Conservation (phyloP, 495 filamentous ascomycete species). For the Coniosporium apollinis region DNA sequence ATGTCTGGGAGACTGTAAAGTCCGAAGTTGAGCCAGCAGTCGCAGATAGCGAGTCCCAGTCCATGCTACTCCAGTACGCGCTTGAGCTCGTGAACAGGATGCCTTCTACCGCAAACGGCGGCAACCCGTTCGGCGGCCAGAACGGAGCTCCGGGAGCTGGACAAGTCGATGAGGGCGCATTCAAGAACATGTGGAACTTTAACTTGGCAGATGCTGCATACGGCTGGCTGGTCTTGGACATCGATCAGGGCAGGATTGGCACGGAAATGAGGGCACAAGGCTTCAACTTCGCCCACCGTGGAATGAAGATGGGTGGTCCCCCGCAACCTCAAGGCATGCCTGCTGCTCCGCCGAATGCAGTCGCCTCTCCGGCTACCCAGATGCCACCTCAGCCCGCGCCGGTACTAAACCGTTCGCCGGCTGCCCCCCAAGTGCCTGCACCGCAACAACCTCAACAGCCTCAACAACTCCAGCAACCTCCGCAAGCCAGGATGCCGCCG, state of each 20-base stretch:
- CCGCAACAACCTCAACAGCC: slow-evolving; percentile 18
- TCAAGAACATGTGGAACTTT: slow-evolving; percentile 99
- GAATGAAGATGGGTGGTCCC: slow-evolving; percentile 35
- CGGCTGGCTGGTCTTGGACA: slow-evolving; percentile 84
- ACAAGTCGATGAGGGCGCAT: slow-evolving; percentile 93
- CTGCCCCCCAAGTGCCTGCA: slow-evolving; percentile 7
- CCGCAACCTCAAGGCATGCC: slow-evolving; percentile 34
- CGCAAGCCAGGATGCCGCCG: slow-evolving; percentile 15
- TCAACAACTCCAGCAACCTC: slow-evolving; percentile 20
- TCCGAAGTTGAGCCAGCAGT: slow-evolving; percentile 88
- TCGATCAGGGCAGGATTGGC: slow-evolving; percentile 85
- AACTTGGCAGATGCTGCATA: slow-evolving; percentile 96
- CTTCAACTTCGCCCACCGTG: slow-evolving; percentile 96
- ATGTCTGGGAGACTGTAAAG: slow-evolving; percentile 99
- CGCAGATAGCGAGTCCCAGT: slow-evolving; percentile 77
- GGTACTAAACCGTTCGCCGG: slow-evolving; percentile 28
- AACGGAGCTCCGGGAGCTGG: slow-evolving; percentile 58
- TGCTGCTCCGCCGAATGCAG: slow-evolving; percentile 24
- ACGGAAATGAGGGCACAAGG: slow-evolving; percentile 98
- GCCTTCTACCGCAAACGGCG: slow-evolving; percentile 83
- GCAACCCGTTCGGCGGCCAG: slow-evolving; percentile 88
- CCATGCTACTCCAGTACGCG: slow-evolving; percentile 76
- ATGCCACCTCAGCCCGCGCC: slow-evolving; percentile 26
- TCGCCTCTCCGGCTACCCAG: not conserved
- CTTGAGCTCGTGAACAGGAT: slow-evolving; percentile 87